Evolutionary conservation across 2,329 filamentous ascomycete species (phyloP).

Genomic region (Paecilomyces sp.): DNA sequence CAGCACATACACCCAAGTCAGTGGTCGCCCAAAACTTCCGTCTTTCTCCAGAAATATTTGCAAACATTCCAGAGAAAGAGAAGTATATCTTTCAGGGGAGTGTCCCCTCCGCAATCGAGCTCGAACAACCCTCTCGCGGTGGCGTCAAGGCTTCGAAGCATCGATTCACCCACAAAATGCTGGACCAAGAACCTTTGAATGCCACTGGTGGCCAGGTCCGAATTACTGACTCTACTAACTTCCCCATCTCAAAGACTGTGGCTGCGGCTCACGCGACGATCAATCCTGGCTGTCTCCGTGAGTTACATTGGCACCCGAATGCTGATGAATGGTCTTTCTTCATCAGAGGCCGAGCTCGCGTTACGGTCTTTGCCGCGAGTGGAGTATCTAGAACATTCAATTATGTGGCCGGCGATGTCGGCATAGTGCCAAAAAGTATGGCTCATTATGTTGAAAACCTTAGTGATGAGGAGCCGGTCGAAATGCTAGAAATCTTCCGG

Average conservation of each 20-base stretch:
- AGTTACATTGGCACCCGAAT: constrained; percentile 77
- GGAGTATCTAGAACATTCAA: constrained; percentile 67
- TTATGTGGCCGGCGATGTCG: constrained; percentile 66
- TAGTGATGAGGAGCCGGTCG: constrained; percentile 60
- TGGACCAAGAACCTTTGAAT: constrained; percentile 57
- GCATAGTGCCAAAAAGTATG: constrained; percentile 68
- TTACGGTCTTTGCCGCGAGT: constrained; percentile 68
- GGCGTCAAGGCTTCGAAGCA: constrained; percentile 62
- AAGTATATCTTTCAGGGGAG: constrained; percentile 72
- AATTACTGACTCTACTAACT: constrained; percentile 66
- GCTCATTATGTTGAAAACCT: constrained; percentile 75
- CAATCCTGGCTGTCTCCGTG: constrained; percentile 61
- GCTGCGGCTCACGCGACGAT: constrained; percentile 65
- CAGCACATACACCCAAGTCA: constrained; percentile 62
- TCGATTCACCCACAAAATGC: constrained; percentile 63
- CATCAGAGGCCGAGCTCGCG: constrained; percentile 60
- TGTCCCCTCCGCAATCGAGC: constrained; percentile 53
- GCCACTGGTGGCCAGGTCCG: constrained; percentile 62
- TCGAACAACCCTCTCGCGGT: constrained; percentile 52
- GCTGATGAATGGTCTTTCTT: constrained; percentile 78
- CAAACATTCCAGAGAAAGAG: constrained; percentile 54
- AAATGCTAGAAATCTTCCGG: constrained; percentile 68
- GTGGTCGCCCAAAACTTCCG: constrained; percentile 70
- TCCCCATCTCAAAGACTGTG: constrained; percentile 64
- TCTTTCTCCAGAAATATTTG: constrained; percentile 59